phyloP scores from a whole-genome alignment of 225 moss, liverwort and hornwort genomes.

The Polytrichum commune region DNA sequence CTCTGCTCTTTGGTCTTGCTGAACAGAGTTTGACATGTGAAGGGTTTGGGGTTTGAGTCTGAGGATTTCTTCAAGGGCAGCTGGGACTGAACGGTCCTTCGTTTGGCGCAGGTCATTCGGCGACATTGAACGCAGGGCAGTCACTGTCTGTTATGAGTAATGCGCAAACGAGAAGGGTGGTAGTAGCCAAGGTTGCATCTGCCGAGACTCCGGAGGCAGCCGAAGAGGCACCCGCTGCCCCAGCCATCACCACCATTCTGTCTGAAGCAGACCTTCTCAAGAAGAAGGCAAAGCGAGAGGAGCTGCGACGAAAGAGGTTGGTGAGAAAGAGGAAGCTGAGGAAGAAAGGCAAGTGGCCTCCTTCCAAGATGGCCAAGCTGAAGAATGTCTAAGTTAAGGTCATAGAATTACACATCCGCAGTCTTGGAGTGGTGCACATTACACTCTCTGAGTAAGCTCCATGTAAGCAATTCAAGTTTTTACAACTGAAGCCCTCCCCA shows the following conservation, averaged over 20 bases:
- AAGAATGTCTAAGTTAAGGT: slow-evolving; percentile 69
- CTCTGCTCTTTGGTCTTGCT: background rate
- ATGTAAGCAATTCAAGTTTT: too few species aligned
- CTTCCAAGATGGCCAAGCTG: slow-evolving; percentile 75
- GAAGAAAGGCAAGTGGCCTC: slow-evolving; percentile 89
- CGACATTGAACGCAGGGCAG: slow-evolving; percentile 13
- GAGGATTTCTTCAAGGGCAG: background rate
- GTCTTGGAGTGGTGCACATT: too few species aligned
- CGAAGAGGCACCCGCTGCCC: slow-evolving; percentile 24
- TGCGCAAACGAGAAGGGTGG: slow-evolving; percentile 20
- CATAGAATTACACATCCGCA: background rate
- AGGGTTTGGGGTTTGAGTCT: background rate
- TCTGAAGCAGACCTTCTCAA: slow-evolving; percentile 71
- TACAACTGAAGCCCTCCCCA: too few species aligned
- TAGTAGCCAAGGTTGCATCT: slow-evolving; percentile 23
- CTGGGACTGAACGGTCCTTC: slow-evolving; percentile 5
- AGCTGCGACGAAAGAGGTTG: slow-evolving; percentile 67
- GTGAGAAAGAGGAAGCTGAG: slow-evolving; percentile 78
- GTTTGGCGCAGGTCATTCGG: slow-evolving; percentile 25
- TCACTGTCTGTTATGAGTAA: slow-evolving; percentile 8
- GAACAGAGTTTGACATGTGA: background rate
- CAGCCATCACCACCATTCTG: slow-evolving; percentile 41
- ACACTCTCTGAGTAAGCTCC: too few species aligned
- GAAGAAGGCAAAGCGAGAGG: slow-evolving; percentile 58
- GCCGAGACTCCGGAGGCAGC: slow-evolving; percentile 31